Evolutionary conservation across 306 rosid species (phyloP).

Genomic region (barrel medic (Medicago truncatula)): MtrunA17r5.0-ANR NC_053049.1:8827001-8827500

Average conservation of each 20-base stretch:
- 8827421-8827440: conserved; percentile 55
- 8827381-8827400: conserved; percentile 47
- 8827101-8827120: no score
- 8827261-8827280: conserved; percentile 40
- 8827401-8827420: conserved; percentile 44
- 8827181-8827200: no score
- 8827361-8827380: conserved; percentile 53
- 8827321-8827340: conserved; percentile 46
- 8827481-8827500: conserved; percentile 51
- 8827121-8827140: no score
- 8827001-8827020: no score
- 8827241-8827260: neutral
- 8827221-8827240: neutral
- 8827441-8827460: conserved; percentile 54
- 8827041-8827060: no score
- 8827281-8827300: conserved; percentile 53
- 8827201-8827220: neutral
- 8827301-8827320: conserved; percentile 56
- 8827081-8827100: no score
- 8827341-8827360: conserved; percentile 41
- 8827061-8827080: no score
- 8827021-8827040: no score
- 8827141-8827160: no score
- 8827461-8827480: conserved; percentile 67
- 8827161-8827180: no score